Conservation (phyloP, 2,329 filamentous ascomycete genomes). For the Coniochaeta sp. region DNA sequence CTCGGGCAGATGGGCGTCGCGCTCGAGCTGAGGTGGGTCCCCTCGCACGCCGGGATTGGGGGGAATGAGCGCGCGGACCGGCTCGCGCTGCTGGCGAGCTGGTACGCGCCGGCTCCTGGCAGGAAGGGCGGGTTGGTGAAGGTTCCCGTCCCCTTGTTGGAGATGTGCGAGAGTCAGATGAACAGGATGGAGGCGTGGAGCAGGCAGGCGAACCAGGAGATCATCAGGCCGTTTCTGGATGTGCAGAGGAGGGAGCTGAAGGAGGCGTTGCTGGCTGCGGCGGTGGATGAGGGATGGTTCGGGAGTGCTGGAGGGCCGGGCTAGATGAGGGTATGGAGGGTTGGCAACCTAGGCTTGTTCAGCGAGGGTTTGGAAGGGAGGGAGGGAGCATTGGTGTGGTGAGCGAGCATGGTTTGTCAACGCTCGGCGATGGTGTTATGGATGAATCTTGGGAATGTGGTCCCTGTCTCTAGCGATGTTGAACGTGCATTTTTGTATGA, state of each 20-base stretch:
- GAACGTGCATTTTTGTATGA: too few relatives aligned
- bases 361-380: too few relatives aligned
- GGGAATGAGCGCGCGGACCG: neutral
- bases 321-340: neutral
- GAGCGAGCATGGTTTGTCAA: too few relatives aligned
- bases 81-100: conserved; percentile 1
- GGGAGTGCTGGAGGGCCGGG: neutral
- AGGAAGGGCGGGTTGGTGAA: neutral
- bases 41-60: neutral
- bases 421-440: too few relatives aligned
- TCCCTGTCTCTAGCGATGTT: too few relatives aligned
- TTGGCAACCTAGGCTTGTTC: too few relatives aligned
- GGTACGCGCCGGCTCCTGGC: neutral
- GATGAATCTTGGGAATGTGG: too few relatives aligned
- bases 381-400: too few relatives aligned
- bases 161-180: neutral
- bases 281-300: neutral
- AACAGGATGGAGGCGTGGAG: neutral
- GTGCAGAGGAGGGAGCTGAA: neutral
- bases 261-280: neutral
- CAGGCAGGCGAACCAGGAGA: neutral
- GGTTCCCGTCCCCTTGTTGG: neutral
- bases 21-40: neutral
- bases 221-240: neutral
- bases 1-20: neutral